Evolutionary conservation across 2,329 filamentous ascomycete species (phyloP), one percentile per base, ranked within the genome.

Genomic region (Trichoderma semiorbis): DNA sequence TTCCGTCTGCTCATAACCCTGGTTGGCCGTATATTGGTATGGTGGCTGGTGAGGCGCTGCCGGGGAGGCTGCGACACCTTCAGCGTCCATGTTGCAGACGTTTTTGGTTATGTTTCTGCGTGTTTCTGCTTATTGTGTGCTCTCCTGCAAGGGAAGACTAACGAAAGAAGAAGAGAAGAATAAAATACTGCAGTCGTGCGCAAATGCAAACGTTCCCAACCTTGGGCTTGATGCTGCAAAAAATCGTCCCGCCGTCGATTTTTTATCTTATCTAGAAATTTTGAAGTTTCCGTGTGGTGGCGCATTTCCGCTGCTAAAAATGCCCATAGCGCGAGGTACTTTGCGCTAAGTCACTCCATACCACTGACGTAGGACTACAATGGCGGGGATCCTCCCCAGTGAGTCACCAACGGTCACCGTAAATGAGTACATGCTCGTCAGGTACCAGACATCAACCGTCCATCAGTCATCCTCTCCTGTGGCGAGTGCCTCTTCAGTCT

Each of bases 11-110:
- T 82, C 78, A 75, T 86, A 84, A 75, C 84, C 84, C 69, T 83
- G 79, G 77, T 82, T 83, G 39, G 83, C 78, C 12, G 79, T 83
- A 74, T 85, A 85, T 12, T 77, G 79, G 75, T 84, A 84, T 3
- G 84, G 83, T 6, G 84, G 83, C 74, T 85, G 78, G 72, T 85
- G 83, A 60, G 84, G 83, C 70, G 80, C 81, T 18, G 83, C 81
- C 24, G 83, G 79, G 24, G 81, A 81, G 66, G 76, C 74, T 53
- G 62, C 72, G 65, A 65, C 71, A 61, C 53, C 69, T 16, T 72
- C 62, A 55, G 61, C 21, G 39, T 73, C 69, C 72, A 73, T 73
- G 10, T 62, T 73, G 30, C 36, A 7, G 53, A 16, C 43, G 14
- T 53, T 55, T 62, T 50, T 21, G 47, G 26, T 69, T 62, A 21